These are phyloP conservation scores for Macrolepiota albuminosa DNA, from an alignment of 768 basidiomycete species.

Conservation along the genomic window DNA sequence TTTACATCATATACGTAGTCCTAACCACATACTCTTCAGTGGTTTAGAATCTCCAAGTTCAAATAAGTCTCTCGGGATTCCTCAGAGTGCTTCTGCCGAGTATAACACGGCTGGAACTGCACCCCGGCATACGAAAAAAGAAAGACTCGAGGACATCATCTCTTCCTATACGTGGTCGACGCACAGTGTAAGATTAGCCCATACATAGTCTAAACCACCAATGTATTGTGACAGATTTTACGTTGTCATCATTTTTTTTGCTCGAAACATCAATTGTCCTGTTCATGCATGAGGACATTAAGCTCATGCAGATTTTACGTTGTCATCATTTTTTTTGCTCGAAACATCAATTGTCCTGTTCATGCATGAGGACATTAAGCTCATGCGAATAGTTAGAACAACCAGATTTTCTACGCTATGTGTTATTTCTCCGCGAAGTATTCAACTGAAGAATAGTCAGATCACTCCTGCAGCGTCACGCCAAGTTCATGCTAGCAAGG, in stretches of 20 bases:
- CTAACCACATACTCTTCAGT: neutral
- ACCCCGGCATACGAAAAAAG: neutral
- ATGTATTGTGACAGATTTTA: neutral
- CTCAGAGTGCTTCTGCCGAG: neutral
- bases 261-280: too few species aligned
- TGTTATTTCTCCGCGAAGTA: too few species aligned
- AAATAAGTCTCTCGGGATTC: neutral
- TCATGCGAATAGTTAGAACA: too few species aligned
- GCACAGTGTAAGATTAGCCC: neutral
- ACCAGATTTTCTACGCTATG: too few species aligned
- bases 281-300: too few species aligned
- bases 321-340: neutral
- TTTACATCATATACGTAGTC: too few species aligned
- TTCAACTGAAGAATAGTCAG: too few species aligned
- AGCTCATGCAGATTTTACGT: neutral
- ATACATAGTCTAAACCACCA: neutral
- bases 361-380: too few species aligned
- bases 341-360: too few species aligned
- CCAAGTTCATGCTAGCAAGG: neutral
- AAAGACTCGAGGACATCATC: neutral
- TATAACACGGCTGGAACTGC: neutral
- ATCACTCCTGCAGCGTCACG: too few species aligned
- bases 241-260: neutral
- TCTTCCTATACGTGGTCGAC: neutral
- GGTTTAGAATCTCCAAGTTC: neutral